A percentile compares a stretch with the other conserved stretches of the same genome.
Conservation (phyloP, 805 yeast species). For the Jamesozyma spencerorum region DNA sequence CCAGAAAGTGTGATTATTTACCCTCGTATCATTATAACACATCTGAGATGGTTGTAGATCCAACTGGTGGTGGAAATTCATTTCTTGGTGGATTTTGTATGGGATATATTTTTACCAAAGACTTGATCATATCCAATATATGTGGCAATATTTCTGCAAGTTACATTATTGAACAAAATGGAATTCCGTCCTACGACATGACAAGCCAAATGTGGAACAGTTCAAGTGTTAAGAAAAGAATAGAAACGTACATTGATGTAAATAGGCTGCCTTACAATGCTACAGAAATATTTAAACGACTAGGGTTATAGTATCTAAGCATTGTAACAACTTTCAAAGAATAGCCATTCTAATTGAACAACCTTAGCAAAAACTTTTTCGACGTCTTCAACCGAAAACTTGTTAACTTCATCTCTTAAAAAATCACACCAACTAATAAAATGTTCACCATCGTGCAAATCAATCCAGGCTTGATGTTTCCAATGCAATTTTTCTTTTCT, state of each 20-base stretch:
- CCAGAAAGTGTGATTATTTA: conserved; percentile 32
- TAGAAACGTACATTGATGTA: conserved; percentile 31
- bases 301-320: conserved; percentile 7
- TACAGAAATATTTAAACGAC: conserved; percentile 5
- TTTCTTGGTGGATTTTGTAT: conserved; percentile 73
- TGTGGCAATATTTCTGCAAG: conserved; percentile 77
- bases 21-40: conserved; percentile 63
- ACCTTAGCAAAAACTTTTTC: conserved; percentile 29
- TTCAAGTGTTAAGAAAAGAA: conserved; percentile 34
- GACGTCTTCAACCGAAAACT: conserved; percentile 26
- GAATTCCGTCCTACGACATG: conserved; percentile 44
- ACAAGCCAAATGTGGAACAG: conserved; percentile 53
- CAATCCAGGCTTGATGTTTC: conserved; percentile 45
- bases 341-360: conserved; percentile 35
- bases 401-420: conserved; percentile 36
- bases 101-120: conserved; percentile 42
- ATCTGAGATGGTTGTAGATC: conserved; percentile 54
- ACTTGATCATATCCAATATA: conserved; percentile 47
- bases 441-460: conserved; percentile 40
- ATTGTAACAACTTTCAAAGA: conserved; percentile 41
- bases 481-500: conserved; percentile 30
- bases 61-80: conserved; percentile 93
- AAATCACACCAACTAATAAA: conserved; percentile 43
- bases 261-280: background rate
- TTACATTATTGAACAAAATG: conserved; percentile 69